Conservation (phyloP, 306 rosid species). For the Lagenaria siceraria region DNA sequence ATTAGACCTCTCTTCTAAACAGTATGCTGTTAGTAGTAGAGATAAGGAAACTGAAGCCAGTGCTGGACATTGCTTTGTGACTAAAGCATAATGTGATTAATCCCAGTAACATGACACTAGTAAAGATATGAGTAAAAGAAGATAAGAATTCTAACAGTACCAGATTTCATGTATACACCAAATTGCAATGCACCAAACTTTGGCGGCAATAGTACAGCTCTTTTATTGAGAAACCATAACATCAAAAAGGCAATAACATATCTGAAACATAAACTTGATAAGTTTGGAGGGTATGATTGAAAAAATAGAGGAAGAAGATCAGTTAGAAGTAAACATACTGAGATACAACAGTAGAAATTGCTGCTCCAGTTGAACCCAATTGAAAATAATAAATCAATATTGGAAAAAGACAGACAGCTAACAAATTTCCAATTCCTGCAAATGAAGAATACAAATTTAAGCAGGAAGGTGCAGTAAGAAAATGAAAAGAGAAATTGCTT, state of each 20-base stretch:
- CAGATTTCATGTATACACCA: conserved; percentile 78
- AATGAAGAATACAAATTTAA: background rate
- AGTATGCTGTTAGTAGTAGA: background rate
- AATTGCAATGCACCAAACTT: conserved; percentile 74
- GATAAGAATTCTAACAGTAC: conserved; percentile 21
- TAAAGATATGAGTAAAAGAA: background rate
- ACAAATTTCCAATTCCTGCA: conserved; percentile 81
- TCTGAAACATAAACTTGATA: conserved; percentile 32
- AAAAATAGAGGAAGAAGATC: background rate
- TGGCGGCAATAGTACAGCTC: conserved; percentile 68
- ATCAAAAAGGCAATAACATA: conserved; percentile 61
- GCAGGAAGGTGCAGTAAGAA: conserved; percentile 1
- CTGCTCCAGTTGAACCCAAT: conserved; percentile 89
- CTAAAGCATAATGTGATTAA: background rate
- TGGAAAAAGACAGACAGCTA: conserved; percentile 69
- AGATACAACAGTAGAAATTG: conserved; percentile 77
- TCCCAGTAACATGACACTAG: background rate
- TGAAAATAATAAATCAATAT: conserved; percentile 56
- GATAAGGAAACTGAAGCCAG: background rate
- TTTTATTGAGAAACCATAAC: conserved; percentile 73
- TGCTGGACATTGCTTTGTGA: background rate
- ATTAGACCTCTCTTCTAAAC: background rate
- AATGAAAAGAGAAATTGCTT: background rate
- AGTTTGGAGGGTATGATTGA: conserved; percentile 4
- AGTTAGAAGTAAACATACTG: conserved; percentile 50